Evolutionary conservation across 2,329 filamentous ascomycete species (phyloP).

Genomic region (Colletotrichum brevisporum): DNA sequence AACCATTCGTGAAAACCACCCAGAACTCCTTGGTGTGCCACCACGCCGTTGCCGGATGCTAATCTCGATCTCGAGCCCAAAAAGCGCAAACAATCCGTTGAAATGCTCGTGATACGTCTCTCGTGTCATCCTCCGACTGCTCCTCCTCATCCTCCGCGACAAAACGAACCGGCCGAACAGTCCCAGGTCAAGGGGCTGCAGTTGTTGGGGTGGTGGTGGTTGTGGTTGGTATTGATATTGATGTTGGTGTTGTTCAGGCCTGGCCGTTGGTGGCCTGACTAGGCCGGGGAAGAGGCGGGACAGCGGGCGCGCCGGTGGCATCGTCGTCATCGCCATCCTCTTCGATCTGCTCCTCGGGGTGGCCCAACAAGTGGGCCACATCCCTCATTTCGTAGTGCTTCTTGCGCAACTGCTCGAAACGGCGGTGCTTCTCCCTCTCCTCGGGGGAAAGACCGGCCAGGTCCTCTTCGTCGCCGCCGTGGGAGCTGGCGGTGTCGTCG

Average conservation of each 20-base stretch:
- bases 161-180: background rate
- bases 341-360: constrained; percentile 76
- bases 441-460: constrained; percentile 72
- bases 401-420: constrained; percentile 93
- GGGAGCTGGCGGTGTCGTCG: constrained; percentile 68
- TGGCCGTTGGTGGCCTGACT: constrained; percentile 38
- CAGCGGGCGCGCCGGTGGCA: constrained; percentile 50
- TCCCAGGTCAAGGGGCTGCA: background rate
- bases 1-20: constrained; percentile 41
- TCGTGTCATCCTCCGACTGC: constrained; percentile 2
- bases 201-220: background rate
- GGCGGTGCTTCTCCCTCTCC: constrained; percentile 89
- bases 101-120: constrained; percentile 35
- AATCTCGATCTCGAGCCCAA: constrained; percentile 38
- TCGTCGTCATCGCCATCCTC: constrained; percentile 68
- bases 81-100: constrained; percentile 32
- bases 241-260: constrained; percentile 25
- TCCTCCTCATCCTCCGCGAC: constrained; percentile 1
- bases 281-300: constrained; percentile 59
- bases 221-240: background rate
- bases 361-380: constrained; percentile 88
- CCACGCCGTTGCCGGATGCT: constrained; percentile 41
- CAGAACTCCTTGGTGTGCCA: constrained; percentile 39
- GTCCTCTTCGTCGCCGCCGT: constrained; percentile 71
- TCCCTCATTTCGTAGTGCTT: constrained; percentile 99